Evolutionary conservation across 495 filamentous ascomycete species (phyloP), one percentile per base, ranked within the genome.

Genomic region (Ramalina peruviana): DNA sequence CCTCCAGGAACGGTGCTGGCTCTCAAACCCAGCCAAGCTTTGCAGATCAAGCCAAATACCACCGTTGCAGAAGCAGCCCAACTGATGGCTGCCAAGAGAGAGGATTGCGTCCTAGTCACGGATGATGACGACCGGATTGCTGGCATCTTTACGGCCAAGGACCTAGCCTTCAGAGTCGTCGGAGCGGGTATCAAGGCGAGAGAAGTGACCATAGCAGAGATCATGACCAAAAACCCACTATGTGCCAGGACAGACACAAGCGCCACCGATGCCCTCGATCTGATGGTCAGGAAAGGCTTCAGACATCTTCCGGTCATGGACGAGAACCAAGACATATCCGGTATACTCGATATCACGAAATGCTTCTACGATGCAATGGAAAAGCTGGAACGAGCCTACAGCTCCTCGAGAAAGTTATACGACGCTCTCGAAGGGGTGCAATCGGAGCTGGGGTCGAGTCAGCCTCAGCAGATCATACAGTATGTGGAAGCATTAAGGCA

Each of bases 321-420:
- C 65, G 92, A 98, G 73, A 95, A 97, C 67, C 90, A 97, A 63
- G 88, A 98, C 62, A 98, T 98, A 50, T 95, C 90, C 16, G 92
- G 92, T 68, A 88, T 98, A 54, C 74, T 98, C 41, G 92, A 98
- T 72, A 98, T 98, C 60, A 98, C 92, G 25, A 98, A 97, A 68
- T 98, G 92, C 69, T 98, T 98, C 68, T 98, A 98, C 65, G 92
- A 98, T 70, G 92, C 92, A 39, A 98, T 98, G 92, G 92, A 98
- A 72, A 98, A 98, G 68, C 66, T 98, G 51, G 92, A 98, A 66
- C 81, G 92, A 43, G 93, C 92, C 17, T 98, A 98, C 65, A 85
- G 85, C 61, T 97, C 93, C 37, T 97, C 93, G 15, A 75, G 90
- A 41, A 92, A 95, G 63, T 75, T 98, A 12, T 97, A 98, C 62